Evolutionary conservation across 1,284 basidiomycete species (phyloP), one percentile per base, ranked within the genome.

Genomic region (Ganoderma lucidum): DNA sequence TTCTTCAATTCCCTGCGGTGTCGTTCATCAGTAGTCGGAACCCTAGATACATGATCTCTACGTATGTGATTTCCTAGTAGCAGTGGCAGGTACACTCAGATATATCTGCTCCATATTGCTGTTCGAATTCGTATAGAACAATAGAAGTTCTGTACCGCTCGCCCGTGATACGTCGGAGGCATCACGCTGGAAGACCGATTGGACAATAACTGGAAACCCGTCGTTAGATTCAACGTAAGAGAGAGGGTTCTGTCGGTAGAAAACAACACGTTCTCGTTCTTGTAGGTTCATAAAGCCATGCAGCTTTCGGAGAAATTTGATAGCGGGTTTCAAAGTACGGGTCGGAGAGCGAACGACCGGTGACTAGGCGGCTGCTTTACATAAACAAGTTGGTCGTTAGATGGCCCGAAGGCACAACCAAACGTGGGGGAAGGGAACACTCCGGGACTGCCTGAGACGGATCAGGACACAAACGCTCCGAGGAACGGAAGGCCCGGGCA

Each of bases 21-120:
- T 17, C 45, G n/a, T n/a, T 48, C 8, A 53, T 55, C 3, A 28
- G 48, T 53, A 53, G 35, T 39, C 39, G 67, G 66, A 64, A 65
- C 41, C 30, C 17, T 64, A 58, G 23, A 56, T 35, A 19, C 19
- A 6, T 14, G 35, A 10, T 35, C 9, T 63, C 17, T 23, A 32
- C 37, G 15, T 35, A 30, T 44, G 39, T 6, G 41, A 8, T 30
- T 42, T 44, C 45, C 45, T 48, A 45, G 8, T 48, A 53, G 12
- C 48, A 30, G 28, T 45, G 60, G 60, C 28, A 30, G 60, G 60
- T 15, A 12, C 42, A 56, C 53, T 19, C 35, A 56, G 28, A 56
- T 35, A 35, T 53, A 56, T 35, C 19, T 35, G 32, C 53, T 8
- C 30, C 6, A 4, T 56, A 9, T 56, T 56, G 30, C 32, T 56